phyloP scores from a whole-genome alignment of 177 flowering plant genomes.

The Vitis hybrid region DNA sequence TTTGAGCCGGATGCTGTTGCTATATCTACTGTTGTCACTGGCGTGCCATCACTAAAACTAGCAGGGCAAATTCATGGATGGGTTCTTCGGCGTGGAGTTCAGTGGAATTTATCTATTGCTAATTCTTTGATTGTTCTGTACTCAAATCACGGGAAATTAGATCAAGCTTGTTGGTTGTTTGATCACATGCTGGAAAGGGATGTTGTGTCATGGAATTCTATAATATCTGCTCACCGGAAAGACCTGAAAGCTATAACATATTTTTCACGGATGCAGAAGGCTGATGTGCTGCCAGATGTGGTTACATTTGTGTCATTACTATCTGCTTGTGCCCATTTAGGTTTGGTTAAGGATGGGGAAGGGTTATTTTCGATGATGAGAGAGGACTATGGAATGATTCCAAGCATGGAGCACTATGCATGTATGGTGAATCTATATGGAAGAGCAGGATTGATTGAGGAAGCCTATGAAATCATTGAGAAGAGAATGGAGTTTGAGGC shows the following conservation, averaged over 20 bases:
- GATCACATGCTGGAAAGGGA: constrained; percentile 56
- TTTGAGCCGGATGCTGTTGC: constrained; percentile 61
- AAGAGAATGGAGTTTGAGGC: constrained; percentile 60
- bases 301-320: constrained; percentile 75
- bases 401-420: constrained; percentile 79
- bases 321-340: constrained; percentile 71
- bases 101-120: constrained; percentile 47
- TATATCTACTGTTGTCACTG: constrained; percentile 49
- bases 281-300: constrained; percentile 41
- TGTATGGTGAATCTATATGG: constrained; percentile 87
- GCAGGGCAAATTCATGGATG: constrained; percentile 70
- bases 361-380: constrained; percentile 50
- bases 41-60: constrained; percentile 25
- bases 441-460: constrained; percentile 57
- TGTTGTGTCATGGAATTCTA: constrained; percentile 81
- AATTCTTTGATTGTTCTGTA: constrained; percentile 66
- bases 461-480: constrained; percentile 56
- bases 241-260: constrained; percentile 39
- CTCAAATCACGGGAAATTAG: constrained; percentile 36
- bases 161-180: constrained; percentile 47
- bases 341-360: constrained; percentile 62
- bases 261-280: constrained; percentile 55
- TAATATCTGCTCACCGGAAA: constrained; percentile 57
- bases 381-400: constrained; percentile 40
- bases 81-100: constrained; percentile 54